Base-by-base conservation (phyloP, 306 rosid genomes). In the Cicer yamashitae region DNA sequence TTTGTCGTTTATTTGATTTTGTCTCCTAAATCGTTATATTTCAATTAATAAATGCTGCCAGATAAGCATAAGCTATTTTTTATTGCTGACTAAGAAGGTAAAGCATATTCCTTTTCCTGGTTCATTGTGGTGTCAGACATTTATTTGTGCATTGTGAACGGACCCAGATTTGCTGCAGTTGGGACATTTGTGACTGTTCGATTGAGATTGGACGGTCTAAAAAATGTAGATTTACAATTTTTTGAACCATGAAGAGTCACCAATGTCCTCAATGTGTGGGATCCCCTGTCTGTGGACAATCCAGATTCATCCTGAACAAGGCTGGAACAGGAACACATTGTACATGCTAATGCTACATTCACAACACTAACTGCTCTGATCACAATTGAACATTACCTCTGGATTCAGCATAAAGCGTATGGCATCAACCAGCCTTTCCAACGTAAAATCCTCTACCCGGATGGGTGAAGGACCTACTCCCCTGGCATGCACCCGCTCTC, bases 401-500 rank as follows among this genome's bases (percentile, higher is more conserved):
- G 91, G 91, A 63, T 91, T 83, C n/a, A 91, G 84, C 98, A 94
- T 94, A 77, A 82, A 84, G 71, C 70, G 69, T 73, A 94, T 89
- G 50, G 98, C 98, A 68, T 78, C 81, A 72, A 94, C 88, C 87
- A 94, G 79, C 75, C 84, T 89, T 14, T 89, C 91, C 10, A 78
- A 82, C 13, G 96, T 75, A 79, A 90, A 90, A 65, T 86, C 91
- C 38, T 86, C 87, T 50, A 78, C 87, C 1, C 93, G 94, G 69
- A 94, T 91, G 64, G 97, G 96, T 14, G 89, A 87, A 62, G 98
- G 98, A 71, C 98, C 98, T 15, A 94, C 89, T 73, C 96, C 96
- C 77, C 91, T 84, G 10, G 93, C 90, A 8, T 85, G 91, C 64
- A 94, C 98, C 74, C 89, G 90, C 68, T 91, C 96, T 63, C 97